Evolutionary conservation across 768 basidiomycete genomes (phyloP).

Genomic region (Kwoniella europaea): DNA sequence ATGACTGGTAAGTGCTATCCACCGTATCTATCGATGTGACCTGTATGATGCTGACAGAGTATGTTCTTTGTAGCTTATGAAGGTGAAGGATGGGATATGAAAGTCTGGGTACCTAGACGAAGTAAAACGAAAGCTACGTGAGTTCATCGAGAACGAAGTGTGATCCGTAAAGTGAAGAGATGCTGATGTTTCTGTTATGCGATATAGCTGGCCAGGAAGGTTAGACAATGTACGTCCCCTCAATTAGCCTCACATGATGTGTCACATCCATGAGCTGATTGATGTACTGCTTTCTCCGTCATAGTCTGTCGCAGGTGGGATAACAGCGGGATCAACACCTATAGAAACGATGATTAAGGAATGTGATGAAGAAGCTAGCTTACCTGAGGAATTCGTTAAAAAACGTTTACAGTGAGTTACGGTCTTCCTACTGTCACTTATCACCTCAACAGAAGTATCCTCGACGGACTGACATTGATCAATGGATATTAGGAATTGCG

Average conservation of each 20-base stretch:
- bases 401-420: constrained; percentile 62
- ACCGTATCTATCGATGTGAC: not conserved
- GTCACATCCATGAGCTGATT: not conserved
- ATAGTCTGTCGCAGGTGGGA: constrained; percentile 74
- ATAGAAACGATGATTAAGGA: constrained; percentile 85
- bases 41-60: constrained; percentile 1
- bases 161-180: constrained; percentile 44
- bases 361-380: constrained; percentile 88
- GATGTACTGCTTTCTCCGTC: not conserved
- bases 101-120: constrained; percentile 86
- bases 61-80: constrained; percentile 45
- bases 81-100: constrained; percentile 59
- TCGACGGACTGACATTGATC: not conserved
- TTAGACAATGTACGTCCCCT: constrained; percentile 70
- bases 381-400: constrained; percentile 70
- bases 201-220: constrained; percentile 72
- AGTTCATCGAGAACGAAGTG: constrained; percentile 47
- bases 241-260: not conserved
- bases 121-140: constrained; percentile 87
- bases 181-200: not conserved
- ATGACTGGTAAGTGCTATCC: constrained; percentile 64
- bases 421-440: not conserved
- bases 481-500: constrained; percentile 60
- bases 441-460: not conserved
- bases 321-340: constrained; percentile 74